These are phyloP conservation scores for Thermothielavioides terrestris DNA, from an alignment of 495 filamentous ascomycete species.

Conservation along the genomic window DNA sequence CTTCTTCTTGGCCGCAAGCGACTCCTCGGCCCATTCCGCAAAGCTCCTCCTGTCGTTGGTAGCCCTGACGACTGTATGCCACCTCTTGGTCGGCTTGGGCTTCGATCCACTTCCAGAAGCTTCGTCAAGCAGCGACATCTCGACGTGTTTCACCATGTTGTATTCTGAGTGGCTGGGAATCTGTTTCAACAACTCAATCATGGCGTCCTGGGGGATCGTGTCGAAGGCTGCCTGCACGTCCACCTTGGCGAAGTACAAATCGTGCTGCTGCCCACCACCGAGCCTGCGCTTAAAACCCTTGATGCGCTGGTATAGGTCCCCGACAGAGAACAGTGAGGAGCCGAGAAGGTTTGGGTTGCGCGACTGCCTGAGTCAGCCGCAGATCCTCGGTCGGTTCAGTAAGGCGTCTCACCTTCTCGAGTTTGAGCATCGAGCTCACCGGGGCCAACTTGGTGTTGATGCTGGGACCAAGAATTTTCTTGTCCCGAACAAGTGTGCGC, in stretches of 20 bases:
- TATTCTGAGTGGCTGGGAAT: constrained; percentile 61
- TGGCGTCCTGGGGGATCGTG: constrained; percentile 73
- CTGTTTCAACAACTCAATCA: constrained; percentile 57
- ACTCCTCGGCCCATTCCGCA: constrained; percentile 43
- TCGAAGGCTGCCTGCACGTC: constrained; percentile 93
- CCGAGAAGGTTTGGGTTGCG: constrained; percentile 57
- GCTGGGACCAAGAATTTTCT: constrained; percentile 53
- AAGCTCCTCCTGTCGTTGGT: constrained; percentile 46
- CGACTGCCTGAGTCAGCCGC: constrained; percentile 26
- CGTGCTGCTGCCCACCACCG: constrained; percentile 10
- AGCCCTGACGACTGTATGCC: constrained; percentile 50
- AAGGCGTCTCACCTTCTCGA: constrained; percentile 53
- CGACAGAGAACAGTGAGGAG: constrained; percentile 67
- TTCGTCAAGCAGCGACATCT: constrained; percentile 47
- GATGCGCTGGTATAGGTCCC: constrained; percentile 71
- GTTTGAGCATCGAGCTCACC: constrained; percentile 64
- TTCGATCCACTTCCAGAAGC: constrained; percentile 4
- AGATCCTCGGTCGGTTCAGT: background rate
- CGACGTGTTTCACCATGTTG: constrained; percentile 61
- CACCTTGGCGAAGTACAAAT: constrained; percentile 74
- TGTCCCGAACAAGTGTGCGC: constrained; percentile 46
- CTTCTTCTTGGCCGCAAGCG: constrained; percentile 40
- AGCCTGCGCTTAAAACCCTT: constrained; percentile 55
- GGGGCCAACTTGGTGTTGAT: constrained; percentile 78
- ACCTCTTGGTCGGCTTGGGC: constrained; percentile 46